Percentiles rank a stretch among this genome's conserved stretches.
Evolutionary conservation across 73 alveolate species (phyloP).

Genomic region (Breviolum minutum): DNA sequence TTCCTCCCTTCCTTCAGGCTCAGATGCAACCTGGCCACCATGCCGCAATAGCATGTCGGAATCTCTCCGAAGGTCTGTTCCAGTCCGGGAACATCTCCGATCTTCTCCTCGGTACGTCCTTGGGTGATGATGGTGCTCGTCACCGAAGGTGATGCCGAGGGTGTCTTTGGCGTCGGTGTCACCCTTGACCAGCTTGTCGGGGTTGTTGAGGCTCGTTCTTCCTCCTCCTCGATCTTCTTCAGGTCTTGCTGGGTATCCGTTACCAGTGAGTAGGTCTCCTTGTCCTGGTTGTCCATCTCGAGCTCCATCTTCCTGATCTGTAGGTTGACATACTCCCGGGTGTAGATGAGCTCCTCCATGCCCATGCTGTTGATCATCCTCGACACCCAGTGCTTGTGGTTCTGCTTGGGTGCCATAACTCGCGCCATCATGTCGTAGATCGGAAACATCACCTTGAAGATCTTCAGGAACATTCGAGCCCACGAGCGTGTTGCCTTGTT

Average conservation of each 20-base stretch:
- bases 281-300: background rate
- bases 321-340: background rate
- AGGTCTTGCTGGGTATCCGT: background rate
- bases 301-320: no score
- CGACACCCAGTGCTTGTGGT: no score
- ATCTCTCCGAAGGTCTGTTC: background rate
- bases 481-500: no score
- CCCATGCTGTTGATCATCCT: no score
- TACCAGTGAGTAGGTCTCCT: no score
- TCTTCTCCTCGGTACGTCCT: background rate
- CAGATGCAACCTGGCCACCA: background rate
- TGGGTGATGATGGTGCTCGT: background rate
- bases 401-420: background rate
- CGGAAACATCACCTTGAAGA: no score
- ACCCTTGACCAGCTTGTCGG: background rate
- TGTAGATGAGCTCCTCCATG: background rate
- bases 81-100: background rate
- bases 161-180: background rate
- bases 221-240: no score
- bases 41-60: background rate
- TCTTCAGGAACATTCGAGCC: no score
- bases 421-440: no score
- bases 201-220: background rate
- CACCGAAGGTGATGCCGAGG: background rate
- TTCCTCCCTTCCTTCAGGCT: background rate